Percentiles rank a stretch among this genome's conserved stretches.
phyloP scores from a whole-genome alignment of 306 rosid species.

The Rubus parviflorus region DNA sequence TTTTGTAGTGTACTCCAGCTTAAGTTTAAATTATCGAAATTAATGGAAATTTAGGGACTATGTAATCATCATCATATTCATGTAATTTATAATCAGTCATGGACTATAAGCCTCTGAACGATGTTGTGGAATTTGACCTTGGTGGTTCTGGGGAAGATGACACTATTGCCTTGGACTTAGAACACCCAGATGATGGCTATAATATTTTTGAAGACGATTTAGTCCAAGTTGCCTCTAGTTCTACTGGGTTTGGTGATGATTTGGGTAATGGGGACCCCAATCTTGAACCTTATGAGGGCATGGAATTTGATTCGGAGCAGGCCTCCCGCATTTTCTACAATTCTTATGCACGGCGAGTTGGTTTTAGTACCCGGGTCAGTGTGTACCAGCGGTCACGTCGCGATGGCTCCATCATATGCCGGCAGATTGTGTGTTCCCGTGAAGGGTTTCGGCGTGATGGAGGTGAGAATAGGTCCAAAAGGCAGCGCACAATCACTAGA shows the following conservation, averaged over 20 bases:
- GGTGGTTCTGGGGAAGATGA: slow-evolving; percentile 27
- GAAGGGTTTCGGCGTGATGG: slow-evolving; percentile 40
- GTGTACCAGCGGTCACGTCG: slow-evolving; percentile 45
- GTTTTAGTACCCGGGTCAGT: slow-evolving; percentile 44
- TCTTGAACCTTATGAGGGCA: slow-evolving; percentile 41
- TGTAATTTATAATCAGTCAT: background rate
- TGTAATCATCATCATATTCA: background rate
- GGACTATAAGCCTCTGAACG: slow-evolving; percentile 33
- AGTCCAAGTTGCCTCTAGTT: background rate
- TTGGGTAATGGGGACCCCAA: slow-evolving; percentile 24
- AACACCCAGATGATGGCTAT: slow-evolving; percentile 18
- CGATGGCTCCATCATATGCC: slow-evolving; percentile 44
- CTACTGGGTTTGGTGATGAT: slow-evolving; percentile 9
- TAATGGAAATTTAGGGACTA: background rate
- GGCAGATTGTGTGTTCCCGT: slow-evolving; percentile 43
- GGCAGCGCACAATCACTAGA: slow-evolving; percentile 40
- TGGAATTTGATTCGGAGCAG: slow-evolving; percentile 48
- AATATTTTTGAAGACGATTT: slow-evolving; percentile 18
- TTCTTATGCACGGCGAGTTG: slow-evolving; percentile 34
- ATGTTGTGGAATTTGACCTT: slow-evolving; percentile 28
- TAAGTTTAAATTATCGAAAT: background rate
- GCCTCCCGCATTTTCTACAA: slow-evolving; percentile 49
- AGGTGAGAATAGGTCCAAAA: slow-evolving; percentile 36
- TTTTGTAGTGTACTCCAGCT: too few relatives aligned
- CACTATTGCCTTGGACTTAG: slow-evolving; percentile 16